Evolutionary conservation across 306 rosid genomes (phyloP).

Genomic region (Purshia tridentata): DNA sequence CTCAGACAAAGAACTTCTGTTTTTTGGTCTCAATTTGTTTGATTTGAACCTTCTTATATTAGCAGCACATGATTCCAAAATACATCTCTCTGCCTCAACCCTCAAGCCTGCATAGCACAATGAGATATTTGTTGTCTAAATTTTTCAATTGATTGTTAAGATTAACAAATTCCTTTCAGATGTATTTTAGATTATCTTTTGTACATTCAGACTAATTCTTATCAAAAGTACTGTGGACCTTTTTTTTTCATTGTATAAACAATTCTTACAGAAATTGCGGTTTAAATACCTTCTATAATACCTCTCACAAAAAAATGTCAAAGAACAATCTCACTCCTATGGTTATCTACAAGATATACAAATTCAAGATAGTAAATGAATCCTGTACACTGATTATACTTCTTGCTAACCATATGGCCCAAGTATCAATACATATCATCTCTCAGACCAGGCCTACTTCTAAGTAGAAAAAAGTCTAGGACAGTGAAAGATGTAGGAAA

Average conservation of each 20-base stretch:
- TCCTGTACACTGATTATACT: not conserved
- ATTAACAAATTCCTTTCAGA: not conserved
- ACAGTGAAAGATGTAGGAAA: not conserved
- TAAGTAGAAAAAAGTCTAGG: not conserved
- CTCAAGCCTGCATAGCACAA: slow-evolving; percentile 62
- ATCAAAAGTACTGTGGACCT: not conserved
- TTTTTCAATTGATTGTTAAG: slow-evolving; percentile 4
- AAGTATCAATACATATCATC: not conserved
- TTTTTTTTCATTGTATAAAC: not conserved
- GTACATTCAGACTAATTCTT: not conserved
- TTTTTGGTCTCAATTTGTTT: slow-evolving; percentile 43
- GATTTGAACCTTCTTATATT: slow-evolving; percentile 45
- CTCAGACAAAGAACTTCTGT: slow-evolving; percentile 62
- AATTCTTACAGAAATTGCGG: not conserved
- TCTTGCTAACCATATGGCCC: not conserved
- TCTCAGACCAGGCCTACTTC: not conserved
- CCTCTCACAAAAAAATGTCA: not conserved
- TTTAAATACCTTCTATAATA: not conserved
- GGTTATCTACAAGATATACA: not conserved
- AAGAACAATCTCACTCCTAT: not conserved
- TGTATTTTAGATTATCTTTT: not conserved
- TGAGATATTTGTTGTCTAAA: slow-evolving; percentile 11
- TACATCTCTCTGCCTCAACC: slow-evolving; percentile 52
- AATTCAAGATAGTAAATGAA: not conserved
- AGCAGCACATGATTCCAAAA: slow-evolving; percentile 50